Evolutionary conservation across 306 rosid species (phyloP), one percentile per base, ranked within the genome.

Genomic region (Quercus aquifolioides): DNA sequence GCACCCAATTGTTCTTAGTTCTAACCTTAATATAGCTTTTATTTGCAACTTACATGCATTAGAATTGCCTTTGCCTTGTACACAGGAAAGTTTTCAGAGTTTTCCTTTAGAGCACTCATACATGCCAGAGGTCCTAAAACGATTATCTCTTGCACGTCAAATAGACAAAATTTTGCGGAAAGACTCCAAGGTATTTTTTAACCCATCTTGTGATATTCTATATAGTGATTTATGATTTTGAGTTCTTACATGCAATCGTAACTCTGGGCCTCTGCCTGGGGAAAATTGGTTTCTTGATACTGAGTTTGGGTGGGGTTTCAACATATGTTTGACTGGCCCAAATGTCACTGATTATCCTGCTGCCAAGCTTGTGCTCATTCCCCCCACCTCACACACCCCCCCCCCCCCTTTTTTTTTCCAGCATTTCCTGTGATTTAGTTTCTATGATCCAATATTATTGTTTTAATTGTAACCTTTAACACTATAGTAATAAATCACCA

Each of bases 91-190:
- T 76, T 90, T 92, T 84, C 94, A 76, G 80, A 87, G 92, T 73
- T 95, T 95, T 90, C 99, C 98, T 81, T 60, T 89, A 35, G 98
- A 95, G 80, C 85, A 79, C 75, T 86, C 99, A 55, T 95, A 91
- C 91, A 85, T 91, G 90, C 94, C 99, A 64, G 98, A 89, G 85
- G 91, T 92, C 83, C 84, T 89, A 74, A 92, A 90, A 83, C 91
- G 94, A 15, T 60, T 95, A 84, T 92, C 97, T 77, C 89, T 93
- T 85, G 96, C 97, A 3, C 89, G 94, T 63, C 98, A 91, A 89
- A 91, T 95, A 58, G 97, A 93, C 92, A 91, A 93, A 85, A 86
- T 93, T 85, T n/a, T 77, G 28, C 90, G 89, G 78, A 93, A 91
- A 84, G 92, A 88, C 79, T 95, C 98, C 55, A 91, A 90, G 98